Base-by-base conservation (phyloP, 2,329 filamentous ascomycete species). In the Xylaria sp. region DNA sequence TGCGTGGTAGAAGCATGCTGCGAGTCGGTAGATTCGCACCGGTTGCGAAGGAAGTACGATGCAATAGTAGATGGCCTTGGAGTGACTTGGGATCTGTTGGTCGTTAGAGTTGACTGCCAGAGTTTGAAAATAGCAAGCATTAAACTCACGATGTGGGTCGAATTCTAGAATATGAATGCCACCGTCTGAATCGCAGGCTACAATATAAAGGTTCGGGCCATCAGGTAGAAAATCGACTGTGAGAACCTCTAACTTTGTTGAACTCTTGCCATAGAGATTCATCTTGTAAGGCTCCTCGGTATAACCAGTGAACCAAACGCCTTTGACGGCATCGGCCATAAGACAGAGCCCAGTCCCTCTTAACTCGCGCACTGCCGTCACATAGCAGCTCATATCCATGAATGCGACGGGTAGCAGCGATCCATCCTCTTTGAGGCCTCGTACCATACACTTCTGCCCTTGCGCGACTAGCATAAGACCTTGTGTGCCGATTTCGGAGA, bases 201-300 rank as follows among this genome's bases (percentile, higher is more conserved):
- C 84, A 72, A 99, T 91, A 77, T 91, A 93, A 13, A 99, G 84
- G 68, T 94, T 90, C 65, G 92, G 90, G 8, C 93, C 93, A 75
- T 95, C 91, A 0, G 96, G 96, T 8, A 99, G 82, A 76, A 99
- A 95, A 68, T 98, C 95, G 1, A 93, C 93, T 6, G 91, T 88
- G 41, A 97, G 81, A 23, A 97, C 89, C 76, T 96, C 92, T 75
- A 98, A 84, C 52, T 88, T 89, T 23, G 92, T 91, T 48, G 91
- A 87, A 75, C 92, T 93, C 81, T 98, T 98, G 51, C 94, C 94
- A 73, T 98, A 94, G 3, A 98, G 87, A 71, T 94, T 92, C 89
- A 99, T 94, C 74, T 92, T 94, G 79, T 98, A 99, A 0, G 96
- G 96, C 77, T 98, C 96, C 82, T 99, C 95, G 9, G 93, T 96